Base-by-base conservation (phyloP, 2,329 filamentous ascomycete genomes). In the Aspergillus ibericus region DNA sequence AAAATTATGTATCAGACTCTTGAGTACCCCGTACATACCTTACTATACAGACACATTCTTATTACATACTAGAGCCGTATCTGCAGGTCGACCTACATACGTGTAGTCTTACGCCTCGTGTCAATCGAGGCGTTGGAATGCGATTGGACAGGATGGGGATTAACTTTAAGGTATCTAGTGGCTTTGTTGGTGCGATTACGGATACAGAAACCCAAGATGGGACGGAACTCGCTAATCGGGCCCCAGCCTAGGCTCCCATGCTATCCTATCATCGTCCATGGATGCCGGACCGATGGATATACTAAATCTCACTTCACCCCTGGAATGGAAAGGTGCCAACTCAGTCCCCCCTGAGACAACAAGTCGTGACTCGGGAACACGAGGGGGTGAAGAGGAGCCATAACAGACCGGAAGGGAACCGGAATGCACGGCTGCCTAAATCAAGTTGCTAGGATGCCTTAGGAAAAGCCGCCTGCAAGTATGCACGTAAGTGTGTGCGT, bases 381-480 rank as follows among this genome's bases (percentile, higher is more conserved):
- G 49, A 58, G 50, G 50, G 50, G 50, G 25, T n/a, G 10, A 53
- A 5, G 22, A 5, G 22, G 42, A 9, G 8, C 29, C 8, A 52
- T 15, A 20, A 20, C 42, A 48, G 48, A 53, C 20, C 10, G 38
- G 29, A 22, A 25, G 29, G 40, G 25, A 27, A 38, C 6, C 29
- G 27, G 49, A 29, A 53, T 53, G 49, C 50, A 53, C 44, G 29
- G 49, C 46, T 53, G 49, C 56, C 55, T 52, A 35, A 52, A 32
- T 42, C 32, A 20, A 18, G n/a, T 10, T 25, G 13, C 40, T 46
- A 54, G 18, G 44, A 48, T 48, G 44, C 25, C 36, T 46, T 44
- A 34, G 27, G 29, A 32, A 35, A 34, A 35, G 20, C 36, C 36
- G 20, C 52, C 44, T 46, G 52, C 34, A 36, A 36, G 48, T 25